Evolutionary conservation across 129 eudicot species (phyloP), one percentile per base, ranked within the genome.

Genomic region (Rutidosis leptorrhynchoides): DNA sequence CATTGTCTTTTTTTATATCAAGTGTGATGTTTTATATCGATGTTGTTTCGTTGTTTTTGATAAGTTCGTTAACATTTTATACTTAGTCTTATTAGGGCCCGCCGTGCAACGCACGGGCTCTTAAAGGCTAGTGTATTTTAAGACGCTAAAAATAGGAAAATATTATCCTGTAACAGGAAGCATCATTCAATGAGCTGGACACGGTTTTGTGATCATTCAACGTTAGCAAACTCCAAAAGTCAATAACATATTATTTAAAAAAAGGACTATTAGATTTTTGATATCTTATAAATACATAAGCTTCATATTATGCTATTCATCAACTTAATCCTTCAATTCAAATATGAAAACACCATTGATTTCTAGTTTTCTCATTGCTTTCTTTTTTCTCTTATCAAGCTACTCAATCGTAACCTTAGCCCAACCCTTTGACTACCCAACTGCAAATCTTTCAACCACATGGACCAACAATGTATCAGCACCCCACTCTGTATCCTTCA

Each of bases 381-480:
- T 64, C 6, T 42, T 43, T 24, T 28, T 64, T 23, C 7, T 64
- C n/a, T 5, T 43, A 5, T 64, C 33, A 5, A 23, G 46, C n/a
- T 17, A 27, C 66, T 61, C 66, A 32, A 24, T n/a, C n/a, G n/a
- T 33, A 33, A 33, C 17, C 33, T 17, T 17, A 19, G 49, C 66
- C 6, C 66, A 33, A 23, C 66, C 66, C 28, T 61, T 61, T 5
- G 54, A 21, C 4, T 62, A 35, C 52, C 51, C 68, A 12, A 6
- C 51, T 16, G 52, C 68, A 62, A 62, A 62, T 33, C 32, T 62
- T 62, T 62, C 52, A 10, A 23, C 69, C 37, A 43, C 56, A 64
- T 64, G 56, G 56, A 43, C 40, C 32, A 64, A 43, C 56, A 16
- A 29, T 24, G 27, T 2, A 10, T n/a, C 49, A 4, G 16, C 32